phyloP scores from a whole-genome alignment of 306 rosid genomes.

The Neltuma alba region DNA sequence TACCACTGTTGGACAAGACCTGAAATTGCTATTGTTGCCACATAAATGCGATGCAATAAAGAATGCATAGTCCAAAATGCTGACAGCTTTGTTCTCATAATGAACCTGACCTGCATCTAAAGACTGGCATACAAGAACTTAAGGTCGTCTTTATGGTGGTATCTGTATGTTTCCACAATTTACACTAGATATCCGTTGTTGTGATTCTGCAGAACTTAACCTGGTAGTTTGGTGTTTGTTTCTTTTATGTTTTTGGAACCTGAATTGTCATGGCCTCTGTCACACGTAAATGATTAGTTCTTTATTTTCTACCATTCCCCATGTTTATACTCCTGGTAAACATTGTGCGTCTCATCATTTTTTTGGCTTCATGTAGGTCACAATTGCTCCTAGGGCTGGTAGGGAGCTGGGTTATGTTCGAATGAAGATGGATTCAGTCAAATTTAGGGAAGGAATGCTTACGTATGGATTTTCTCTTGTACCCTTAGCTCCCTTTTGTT shows the following conservation, averaged over 20 bases:
- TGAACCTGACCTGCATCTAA: not conserved
- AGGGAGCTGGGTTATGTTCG: slow-evolving; percentile 97
- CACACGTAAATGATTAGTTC: not conserved
- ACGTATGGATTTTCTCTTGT: slow-evolving; percentile 61
- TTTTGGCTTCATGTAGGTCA: slow-evolving; percentile 63
- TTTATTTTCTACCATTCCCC: not conserved
- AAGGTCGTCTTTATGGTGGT: not conserved
- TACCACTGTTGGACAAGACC: not conserved
- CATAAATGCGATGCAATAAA: slow-evolving; percentile 9
- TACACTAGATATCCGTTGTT: not conserved
- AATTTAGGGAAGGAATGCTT: slow-evolving; percentile 79
- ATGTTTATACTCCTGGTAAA: not conserved
- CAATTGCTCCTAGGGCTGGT: slow-evolving; percentile 99
- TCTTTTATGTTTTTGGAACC: slow-evolving; percentile 10
- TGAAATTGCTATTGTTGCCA: not conserved
- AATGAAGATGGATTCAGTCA: slow-evolving; percentile 81
- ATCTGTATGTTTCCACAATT: slow-evolving; percentile 19
- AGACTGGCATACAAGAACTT: not conserved
- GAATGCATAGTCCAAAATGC: not conserved
- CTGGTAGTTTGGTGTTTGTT: slow-evolving; percentile 13
- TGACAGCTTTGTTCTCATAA: not conserved
- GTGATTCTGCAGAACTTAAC: slow-evolving; percentile 28
- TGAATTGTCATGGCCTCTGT: not conserved
- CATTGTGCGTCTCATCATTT: slow-evolving; percentile 8
- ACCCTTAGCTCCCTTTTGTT: slow-evolving; percentile 13